Evolutionary conservation across 2,329 filamentous ascomycete genomes (phyloP), one percentile per base, ranked within the genome.

Genomic region (Monosporascus sp.): DNA sequence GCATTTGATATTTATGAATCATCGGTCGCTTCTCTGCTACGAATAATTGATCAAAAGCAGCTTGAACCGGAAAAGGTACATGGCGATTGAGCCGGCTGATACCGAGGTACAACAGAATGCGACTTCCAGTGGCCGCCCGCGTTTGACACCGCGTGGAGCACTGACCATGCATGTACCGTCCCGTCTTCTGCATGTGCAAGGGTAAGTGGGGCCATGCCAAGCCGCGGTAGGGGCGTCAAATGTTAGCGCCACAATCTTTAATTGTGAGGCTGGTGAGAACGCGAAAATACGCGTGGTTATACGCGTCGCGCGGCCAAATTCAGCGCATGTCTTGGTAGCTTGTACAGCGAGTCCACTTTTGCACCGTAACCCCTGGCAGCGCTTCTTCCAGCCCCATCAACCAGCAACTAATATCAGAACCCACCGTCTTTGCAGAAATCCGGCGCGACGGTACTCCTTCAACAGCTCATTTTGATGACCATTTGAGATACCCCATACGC

Each of bases 281-380:
- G 58, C 64, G 63, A 66, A 64, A 65, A 65, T 60, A 64, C 64
- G 62, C 64, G 64, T 58, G 47, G 24, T 17, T 2, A 55, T 50
- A 55, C 60, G 59, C 52, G 49, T 56, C 41, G 51, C 15, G 18
- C 14, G 39, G 39, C 37, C 25, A 44, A 53, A 18, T 24, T 38
- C 48, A 15, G 11, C 9, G 9, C 27, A 2, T 31, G 27, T 0
- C 27, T 35, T 35, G 11, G 27, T 35, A 31, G 9, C 27, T 11
- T 11, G 9, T 50, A 27, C 45, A 27, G 46, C 31, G 46, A 45
- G 37, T 48, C 49, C 44, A 25, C 24, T 7, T 17, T 35, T 35
- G 15, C 17, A 8, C 6, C 6, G 6, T 39, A 39, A 39, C 17
- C 39, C 39, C 18, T 11, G 18, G 18, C 18, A 43, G 39, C 39